Evolutionary conservation across 495 filamentous ascomycete species (phyloP), one percentile per base, ranked within the genome.

Genomic region (Penicillium nucicola): DNA sequence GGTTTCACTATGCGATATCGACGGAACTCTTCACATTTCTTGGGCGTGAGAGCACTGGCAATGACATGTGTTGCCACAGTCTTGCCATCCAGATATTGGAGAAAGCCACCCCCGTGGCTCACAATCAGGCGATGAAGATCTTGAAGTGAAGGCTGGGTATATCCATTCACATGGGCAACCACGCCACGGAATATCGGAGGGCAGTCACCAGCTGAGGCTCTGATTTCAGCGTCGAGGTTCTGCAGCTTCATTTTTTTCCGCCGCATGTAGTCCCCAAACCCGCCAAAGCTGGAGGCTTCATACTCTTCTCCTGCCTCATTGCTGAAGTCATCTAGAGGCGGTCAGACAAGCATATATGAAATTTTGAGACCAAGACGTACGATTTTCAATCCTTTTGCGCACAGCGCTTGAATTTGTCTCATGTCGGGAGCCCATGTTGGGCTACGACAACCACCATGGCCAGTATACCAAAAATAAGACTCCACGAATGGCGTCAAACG

Each of bases 191-290:
- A 98, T 36, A 98, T 90, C 28, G 81, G 83, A 8, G 90, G 87
- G 46, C 86, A 89, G 53, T 85, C 85, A 0, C 60, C 50, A 7
- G 84, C 79, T 1, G 82, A 75, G 7, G 81, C 75, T 48, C 91
- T 86, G 15, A 96, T 71, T 56, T 96, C 82, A 4, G 83, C 83
- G 65, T 97, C 92, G 42, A 90, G 82, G 55, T 97, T 97, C 65
- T 97, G 93, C 5, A 98, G 76, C 58, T 98, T 98, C 61, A 92
- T 82, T 68, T 96, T 95, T 70, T 98, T 98, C 45, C 90, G 83
- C 35, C 90, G 83, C 62, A 95, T 91, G 62, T 97, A 98, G 54
- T 96, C 90, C 14, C 77, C 69, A 60, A 96, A 90, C 3, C 90
- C 92, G 5, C 91, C 91, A 62, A 96, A 97, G 43, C 77, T 82